Evolutionary conservation across 2,329 filamentous ascomycete genomes (phyloP), one percentile per base, ranked within the genome.

Genomic region (Cytospora paraplurivora): DNA sequence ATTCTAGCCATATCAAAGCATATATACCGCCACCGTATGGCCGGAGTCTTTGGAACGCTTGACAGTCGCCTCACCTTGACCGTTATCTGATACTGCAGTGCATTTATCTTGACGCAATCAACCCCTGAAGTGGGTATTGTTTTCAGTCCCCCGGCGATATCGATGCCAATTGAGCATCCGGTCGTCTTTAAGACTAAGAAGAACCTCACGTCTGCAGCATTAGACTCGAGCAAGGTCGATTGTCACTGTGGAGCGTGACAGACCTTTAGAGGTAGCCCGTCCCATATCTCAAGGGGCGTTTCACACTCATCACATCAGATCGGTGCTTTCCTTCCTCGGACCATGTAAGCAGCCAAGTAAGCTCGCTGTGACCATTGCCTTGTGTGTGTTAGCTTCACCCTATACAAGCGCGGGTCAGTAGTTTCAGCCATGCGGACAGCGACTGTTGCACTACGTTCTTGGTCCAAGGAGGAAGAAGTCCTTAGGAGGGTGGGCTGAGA

Each of bases 1-100:
- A 12, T 49, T 56, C 41, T 56, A 19, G 64, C 54, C 64, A 62
- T 66, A 52, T 60, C 32, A 57, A 58, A 59, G 57, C 62, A 61
- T 64, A 64, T 41, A 64, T 57, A 57, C 53, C 44, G 56, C 47
- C 56, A 49, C 47, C 53, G 53, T 58, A 32, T 61, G 37, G 51
- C 49, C 35, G 58, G 38, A 61, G 12, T 17, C 5, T 53, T 51
- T 44, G 41, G 41, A 44, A 10, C 17, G 19, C 17, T 44, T 11
- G 7, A 47, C n/a, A n/a, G 8, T 47, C n/a, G 44, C n/a, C n/a
- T 21, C 8, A 10, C n/a, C 5, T 11, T 8, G n/a, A 4, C 21
- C n/a, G 7, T 47, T 6, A 11, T 21, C 3, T 47, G 44, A 10
- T 21, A 4, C 1, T 47, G 3, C 44, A 21, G 44, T n/a, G 21